phyloP scores from a whole-genome alignment of 2,329 filamentous ascomycete genomes.

The Cytospora piceicola region DNA sequence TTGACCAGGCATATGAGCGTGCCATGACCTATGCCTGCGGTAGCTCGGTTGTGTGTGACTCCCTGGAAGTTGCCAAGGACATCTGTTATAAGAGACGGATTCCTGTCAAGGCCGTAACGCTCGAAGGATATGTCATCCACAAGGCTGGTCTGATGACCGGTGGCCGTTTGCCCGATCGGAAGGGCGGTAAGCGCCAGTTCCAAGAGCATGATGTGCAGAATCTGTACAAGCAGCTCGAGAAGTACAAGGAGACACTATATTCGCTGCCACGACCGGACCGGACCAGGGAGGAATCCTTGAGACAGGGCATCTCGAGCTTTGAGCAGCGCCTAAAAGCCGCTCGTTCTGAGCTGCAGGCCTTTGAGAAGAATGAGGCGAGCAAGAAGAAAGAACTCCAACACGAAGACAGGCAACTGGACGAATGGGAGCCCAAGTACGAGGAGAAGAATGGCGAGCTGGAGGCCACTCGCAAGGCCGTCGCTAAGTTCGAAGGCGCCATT shows the following conservation, averaged over 20 bases:
- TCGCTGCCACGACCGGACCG: slow-evolving; percentile 80
- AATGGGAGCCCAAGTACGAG: slow-evolving; percentile 76
- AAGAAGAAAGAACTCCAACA: slow-evolving; percentile 82
- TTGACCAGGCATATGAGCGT: slow-evolving; percentile 83
- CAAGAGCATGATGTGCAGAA: slow-evolving; percentile 90
- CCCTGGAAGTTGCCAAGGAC: slow-evolving; percentile 80
- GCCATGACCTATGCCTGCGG: slow-evolving; percentile 95
- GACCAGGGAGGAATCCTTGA: slow-evolving; percentile 77
- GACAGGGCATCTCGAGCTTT: slow-evolving; percentile 77
- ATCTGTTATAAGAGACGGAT: slow-evolving; percentile 85
- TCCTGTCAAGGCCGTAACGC: slow-evolving; percentile 89
- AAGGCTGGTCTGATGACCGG: slow-evolving; percentile 97
- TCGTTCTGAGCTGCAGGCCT: slow-evolving; percentile 74
- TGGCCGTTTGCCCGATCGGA: slow-evolving; percentile 77
- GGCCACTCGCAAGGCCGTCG: slow-evolving; percentile 53
- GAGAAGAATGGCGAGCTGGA: slow-evolving; percentile 73
- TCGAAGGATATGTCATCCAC: slow-evolving; percentile 96
- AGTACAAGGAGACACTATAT: slow-evolving; percentile 76
- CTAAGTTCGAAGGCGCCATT: slow-evolving; percentile 65
- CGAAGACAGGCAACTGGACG: slow-evolving; percentile 71
- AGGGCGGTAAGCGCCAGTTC: slow-evolving; percentile 78
- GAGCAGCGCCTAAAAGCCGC: slow-evolving; percentile 75
- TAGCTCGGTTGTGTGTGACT: slow-evolving; percentile 92
- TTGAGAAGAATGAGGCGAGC: slow-evolving; percentile 82
- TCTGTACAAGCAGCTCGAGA: slow-evolving; percentile 75